Base-by-base conservation (phyloP, 306 rosid genomes). In the Echinosophora koreensis region DNA sequence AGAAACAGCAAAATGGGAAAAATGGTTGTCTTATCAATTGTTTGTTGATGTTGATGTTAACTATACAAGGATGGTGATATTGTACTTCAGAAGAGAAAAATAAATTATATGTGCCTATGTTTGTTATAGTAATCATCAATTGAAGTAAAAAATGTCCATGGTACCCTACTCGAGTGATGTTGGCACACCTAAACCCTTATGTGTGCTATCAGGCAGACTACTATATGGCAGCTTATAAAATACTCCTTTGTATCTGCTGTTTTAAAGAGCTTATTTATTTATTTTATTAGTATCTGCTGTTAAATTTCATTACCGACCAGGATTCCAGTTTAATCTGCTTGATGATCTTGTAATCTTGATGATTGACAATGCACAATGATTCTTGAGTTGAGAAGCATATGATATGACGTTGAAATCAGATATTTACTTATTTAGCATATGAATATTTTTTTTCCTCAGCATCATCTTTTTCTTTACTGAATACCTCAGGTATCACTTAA, bases 401-500 rank as follows among this genome's bases (percentile, higher is more conserved):
- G 14, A 39, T 14, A 71, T 39, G 44, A 39, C 10, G 44, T 50
- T 65, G 73, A 75, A 77, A 17, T 62, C 46, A 62, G 32, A 80
- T 22, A 22, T 22, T 22, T 22, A 22, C 22, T 22, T 44, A 37
- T 68, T 35, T 22, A 22, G 57, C 42, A 5, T 58, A 13, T 39
- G 8, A 6, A 55, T 55, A 54, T 73, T 28, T 11, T 71, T 84
- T 80, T 39, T 44, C 38, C 68, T 71, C 51, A 82, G 58, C 77
- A 56, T 66, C 28, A 35, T 66, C 64, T 55, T 76, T 52, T 72
- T 77, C 16, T 76, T 81, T 79, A 58, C 73, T 70, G 64, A 76
- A 67, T 71, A 38, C 83, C 76, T 59, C 88, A 95, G 99, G 96
- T 93, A 38, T 88, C 93, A 73, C 85, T 79, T 32, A 89, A 92